phyloP scores from a whole-genome alignment of 345 rosid species.

The Eutrema yunnanense region DNA sequence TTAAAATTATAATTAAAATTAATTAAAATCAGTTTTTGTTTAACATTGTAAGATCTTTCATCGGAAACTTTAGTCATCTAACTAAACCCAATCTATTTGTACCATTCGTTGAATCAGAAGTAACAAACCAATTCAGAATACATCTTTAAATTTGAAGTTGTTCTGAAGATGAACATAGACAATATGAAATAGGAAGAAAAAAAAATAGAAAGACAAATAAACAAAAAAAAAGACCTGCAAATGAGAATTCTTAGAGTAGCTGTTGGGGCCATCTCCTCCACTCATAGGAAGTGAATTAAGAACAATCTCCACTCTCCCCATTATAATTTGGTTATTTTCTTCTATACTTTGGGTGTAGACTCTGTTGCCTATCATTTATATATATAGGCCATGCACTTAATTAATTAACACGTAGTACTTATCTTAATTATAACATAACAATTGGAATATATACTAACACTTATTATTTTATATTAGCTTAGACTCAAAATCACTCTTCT shows the following conservation, averaged over 20 bases:
- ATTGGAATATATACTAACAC: neutral
- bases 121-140: neutral
- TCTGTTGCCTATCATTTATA: conserved; percentile 13
- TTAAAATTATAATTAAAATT: too few species aligned
- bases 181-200: neutral
- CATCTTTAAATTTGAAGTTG: neutral
- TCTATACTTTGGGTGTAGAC: conserved; percentile 6
- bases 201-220: neutral
- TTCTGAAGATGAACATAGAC: neutral
- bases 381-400: conserved; percentile 6
- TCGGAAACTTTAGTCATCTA: neutral
- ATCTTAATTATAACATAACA: neutral
- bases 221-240: conserved; percentile 36
- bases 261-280: conserved; percentile 47
- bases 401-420: conserved; percentile 2
- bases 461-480: neutral
- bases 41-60: neutral
- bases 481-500: conserved; percentile 1
- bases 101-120: neutral
- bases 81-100: neutral
- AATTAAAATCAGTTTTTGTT: neutral
- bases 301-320: conserved; percentile 24
- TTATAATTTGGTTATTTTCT: neutral
- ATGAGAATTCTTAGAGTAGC: conserved; percentile 49
- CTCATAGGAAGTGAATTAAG: conserved; percentile 36